phyloP scores from a whole-genome alignment of 139 green algal species.

The Marvania coccoides region DNA sequence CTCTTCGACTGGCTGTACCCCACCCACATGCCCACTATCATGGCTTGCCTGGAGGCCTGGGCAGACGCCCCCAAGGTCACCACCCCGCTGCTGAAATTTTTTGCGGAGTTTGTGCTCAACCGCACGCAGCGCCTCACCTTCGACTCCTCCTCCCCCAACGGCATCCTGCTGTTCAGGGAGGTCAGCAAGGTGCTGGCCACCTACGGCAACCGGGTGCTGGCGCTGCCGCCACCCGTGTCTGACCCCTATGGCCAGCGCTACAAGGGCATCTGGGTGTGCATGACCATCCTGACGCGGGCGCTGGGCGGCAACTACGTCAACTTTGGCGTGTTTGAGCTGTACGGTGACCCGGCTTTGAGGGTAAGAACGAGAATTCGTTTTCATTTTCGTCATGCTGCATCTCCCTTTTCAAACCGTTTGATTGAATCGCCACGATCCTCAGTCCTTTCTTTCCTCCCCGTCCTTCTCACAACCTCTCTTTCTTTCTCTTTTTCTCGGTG shows the following conservation, averaged over 20 bases:
- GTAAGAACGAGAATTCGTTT: slow-evolving; percentile 18
- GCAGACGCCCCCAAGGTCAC: slow-evolving; percentile 70
- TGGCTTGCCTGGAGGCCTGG: slow-evolving; percentile 79
- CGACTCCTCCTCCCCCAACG: slow-evolving; percentile 88
- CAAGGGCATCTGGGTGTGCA: slow-evolving; percentile 93
- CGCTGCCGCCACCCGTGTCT: background rate
- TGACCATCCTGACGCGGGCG: slow-evolving; percentile 71
- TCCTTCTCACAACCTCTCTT: background rate
- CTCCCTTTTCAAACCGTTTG: background rate
- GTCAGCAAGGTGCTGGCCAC: slow-evolving; percentile 69
- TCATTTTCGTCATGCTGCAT: no score
- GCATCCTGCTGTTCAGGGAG: slow-evolving; percentile 88
- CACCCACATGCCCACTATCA: slow-evolving; percentile 70
- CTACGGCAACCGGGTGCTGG: slow-evolving; percentile 69
- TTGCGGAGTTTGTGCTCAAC: slow-evolving; percentile 95
- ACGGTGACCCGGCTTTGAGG: slow-evolving; percentile 86
- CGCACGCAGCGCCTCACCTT: slow-evolving; percentile 94
- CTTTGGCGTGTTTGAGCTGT: slow-evolving; percentile 98
- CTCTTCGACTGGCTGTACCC: slow-evolving; percentile 98
- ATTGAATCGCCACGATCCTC: background rate
- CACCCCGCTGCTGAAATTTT: slow-evolving; percentile 93
- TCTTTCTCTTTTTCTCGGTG: no score
- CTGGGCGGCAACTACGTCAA: slow-evolving; percentile 96
- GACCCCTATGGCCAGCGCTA: slow-evolving; percentile 74
- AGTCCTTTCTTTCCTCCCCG: background rate